Evolutionary conservation across 805 yeast genomes (phyloP), one percentile per base, ranked within the genome.

Genomic region (Soucietia sequanensis): DNA sequence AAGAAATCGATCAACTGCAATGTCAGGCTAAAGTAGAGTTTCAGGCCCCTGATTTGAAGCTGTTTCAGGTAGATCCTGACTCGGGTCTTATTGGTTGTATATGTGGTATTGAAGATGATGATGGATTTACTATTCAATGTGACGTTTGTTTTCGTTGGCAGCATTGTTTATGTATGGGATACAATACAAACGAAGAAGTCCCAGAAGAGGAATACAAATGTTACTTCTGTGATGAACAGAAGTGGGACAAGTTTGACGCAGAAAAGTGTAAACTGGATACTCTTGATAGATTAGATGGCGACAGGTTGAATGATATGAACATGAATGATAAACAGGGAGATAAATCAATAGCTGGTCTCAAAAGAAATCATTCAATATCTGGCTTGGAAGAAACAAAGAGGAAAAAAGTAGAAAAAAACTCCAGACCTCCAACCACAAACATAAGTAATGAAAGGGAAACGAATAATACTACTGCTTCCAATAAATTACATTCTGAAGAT

Each of bases 91-190:
- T 91, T 35, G 87, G 95, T 2, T 91, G 98, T 62, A 78, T 90
- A 6, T 91, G 98, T 68, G 88, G 80, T 1, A 80, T 71, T 47
- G 85, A 80, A 38, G 95, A 87, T 41, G 96, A 88, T 60, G 93
- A 91, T 48, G 97, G 97, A 0, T 83, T 87, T 52, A 90, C 95
- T 16, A 85, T 93, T 42, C 98, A 93, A 62, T 93, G 99, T 64
- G 96, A 89, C 56, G 72, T 78, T 22, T 90, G 98, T 58, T 81
- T 76, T 58, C 77, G 95, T 42, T 90, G 97, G 97, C 96, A 90
- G 56, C 98, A 90, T 62, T 89, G 93, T 18, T 70, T 77, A n/a
- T 90, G 98, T 60, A 86, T 88, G 76, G 84, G 83, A 6, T 86
- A 85, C 38, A 69, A 69, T 29, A 76, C 81, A 29, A 78, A 76